phyloP scores from a whole-genome alignment of 2,329 filamentous ascomycete genomes.

The Xylariaceae sp. region DNA sequence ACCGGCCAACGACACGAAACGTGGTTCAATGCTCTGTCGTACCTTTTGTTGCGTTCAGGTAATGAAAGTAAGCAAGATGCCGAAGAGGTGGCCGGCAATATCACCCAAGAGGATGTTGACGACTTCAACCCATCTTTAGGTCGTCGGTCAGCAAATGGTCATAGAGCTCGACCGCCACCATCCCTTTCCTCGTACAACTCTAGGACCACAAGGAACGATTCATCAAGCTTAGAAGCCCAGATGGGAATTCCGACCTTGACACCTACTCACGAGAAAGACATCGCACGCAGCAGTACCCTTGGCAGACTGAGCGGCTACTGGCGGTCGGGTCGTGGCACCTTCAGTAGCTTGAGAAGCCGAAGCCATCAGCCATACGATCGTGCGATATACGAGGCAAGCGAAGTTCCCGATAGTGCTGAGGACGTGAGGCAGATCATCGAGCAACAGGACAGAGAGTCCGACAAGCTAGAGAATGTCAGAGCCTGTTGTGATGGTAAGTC shows the following conservation, averaged over 20 bases:
- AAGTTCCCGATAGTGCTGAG: constrained; percentile 73
- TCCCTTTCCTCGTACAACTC: constrained; percentile 81
- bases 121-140: constrained; percentile 75
- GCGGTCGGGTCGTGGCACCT: constrained; percentile 46
- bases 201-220: constrained; percentile 62
- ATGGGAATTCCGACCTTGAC: constrained; percentile 56
- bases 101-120: constrained; percentile 59
- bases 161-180: constrained; percentile 50
- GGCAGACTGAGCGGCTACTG: constrained; percentile 59
- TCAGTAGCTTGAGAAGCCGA: constrained; percentile 52
- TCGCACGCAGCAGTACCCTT: constrained; percentile 44
- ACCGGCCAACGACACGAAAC: constrained; percentile 95
- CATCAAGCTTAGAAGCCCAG: constrained; percentile 49
- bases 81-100: constrained; percentile 54
- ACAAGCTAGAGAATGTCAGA: constrained; percentile 87
- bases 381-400: constrained; percentile 57
- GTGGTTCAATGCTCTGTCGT: constrained; percentile 96
- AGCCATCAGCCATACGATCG: constrained; percentile 42
- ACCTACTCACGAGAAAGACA: constrained; percentile 42
- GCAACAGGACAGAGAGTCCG: constrained; percentile 69
- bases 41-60: constrained; percentile 75
- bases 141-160: constrained; percentile 39
- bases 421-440: constrained; percentile 78
- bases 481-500: constrained; percentile 93
- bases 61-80: constrained; percentile 59